Evolutionary conservation across 768 basidiomycete species (phyloP).

Genomic region (Basidioascus undulatus): DNA sequence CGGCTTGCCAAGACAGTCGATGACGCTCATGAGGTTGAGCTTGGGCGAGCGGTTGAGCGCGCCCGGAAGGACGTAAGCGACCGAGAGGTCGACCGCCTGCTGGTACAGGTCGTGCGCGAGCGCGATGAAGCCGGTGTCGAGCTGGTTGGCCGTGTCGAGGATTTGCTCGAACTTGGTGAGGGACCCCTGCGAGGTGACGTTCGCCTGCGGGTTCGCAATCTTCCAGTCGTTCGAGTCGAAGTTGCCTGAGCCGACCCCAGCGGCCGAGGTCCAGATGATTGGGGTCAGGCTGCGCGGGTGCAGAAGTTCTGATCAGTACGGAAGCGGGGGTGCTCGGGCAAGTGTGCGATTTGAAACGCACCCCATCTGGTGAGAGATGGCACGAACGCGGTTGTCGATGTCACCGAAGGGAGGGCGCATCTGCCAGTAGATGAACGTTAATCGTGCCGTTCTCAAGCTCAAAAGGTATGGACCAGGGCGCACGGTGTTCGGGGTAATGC

Average conservation of each 20-base stretch:
- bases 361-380: constrained; percentile 63
- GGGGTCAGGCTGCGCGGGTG: no score
- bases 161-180: constrained; percentile 47
- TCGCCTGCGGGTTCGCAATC: constrained; percentile 38
- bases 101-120: constrained; percentile 70
- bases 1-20: constrained; percentile 35
- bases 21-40: constrained; percentile 48
- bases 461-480: constrained; percentile 4
- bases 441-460: neutral
- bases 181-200: constrained; percentile 28
- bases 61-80: constrained; percentile 62
- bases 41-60: constrained; percentile 38
- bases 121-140: constrained; percentile 62
- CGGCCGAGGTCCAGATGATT: constrained; percentile 48
- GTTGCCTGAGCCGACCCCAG: constrained; percentile 18
- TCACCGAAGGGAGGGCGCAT: constrained; percentile 38
- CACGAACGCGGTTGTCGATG: constrained; percentile 60
- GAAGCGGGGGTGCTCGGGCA: no score
- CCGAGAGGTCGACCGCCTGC: constrained; percentile 61
- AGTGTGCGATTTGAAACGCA: no score
- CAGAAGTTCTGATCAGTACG: no score
- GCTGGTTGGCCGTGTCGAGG: constrained; percentile 29
- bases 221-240: constrained; percentile 44
- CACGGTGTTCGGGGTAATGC: constrained; percentile 46
- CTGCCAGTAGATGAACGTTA: neutral